phyloP scores from a whole-genome alignment of 2,329 filamentous ascomycete genomes.

The Penicillium polonicum region DNA sequence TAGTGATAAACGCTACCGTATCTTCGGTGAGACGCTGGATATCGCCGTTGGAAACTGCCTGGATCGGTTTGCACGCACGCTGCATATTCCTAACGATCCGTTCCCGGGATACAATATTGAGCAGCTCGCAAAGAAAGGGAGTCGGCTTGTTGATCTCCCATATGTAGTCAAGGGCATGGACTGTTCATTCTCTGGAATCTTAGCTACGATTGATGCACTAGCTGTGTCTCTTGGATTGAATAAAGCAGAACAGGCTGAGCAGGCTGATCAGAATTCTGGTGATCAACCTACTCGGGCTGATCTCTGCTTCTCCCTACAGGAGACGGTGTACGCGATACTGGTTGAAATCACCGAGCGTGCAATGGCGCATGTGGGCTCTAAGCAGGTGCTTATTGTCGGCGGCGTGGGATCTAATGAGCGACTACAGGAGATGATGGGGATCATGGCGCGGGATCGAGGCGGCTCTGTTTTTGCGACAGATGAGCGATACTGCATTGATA shows the following conservation, averaged over 20 bases:
- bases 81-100: slow-evolving; percentile 90
- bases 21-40: slow-evolving; percentile 96
- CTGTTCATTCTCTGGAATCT: slow-evolving; percentile 76
- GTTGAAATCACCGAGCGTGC: slow-evolving; percentile 98
- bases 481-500: slow-evolving; percentile 97
- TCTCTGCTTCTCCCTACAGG: slow-evolving; percentile 90
- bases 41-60: slow-evolving; percentile 98
- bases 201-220: slow-evolving; percentile 69
- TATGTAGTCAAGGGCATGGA: slow-evolving; percentile 99
- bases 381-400: slow-evolving; percentile 89
- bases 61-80: slow-evolving; percentile 75
- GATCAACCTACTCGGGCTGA: slow-evolving; percentile 67
- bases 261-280: slow-evolving; percentile 10
- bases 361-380: slow-evolving; percentile 93
- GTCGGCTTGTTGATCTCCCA: slow-evolving; percentile 76
- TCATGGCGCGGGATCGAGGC: slow-evolving; percentile 85
- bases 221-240: background rate
- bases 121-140: slow-evolving; percentile 76
- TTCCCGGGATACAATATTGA: slow-evolving; percentile 98
- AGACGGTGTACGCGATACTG: slow-evolving; percentile 94
- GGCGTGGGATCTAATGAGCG: slow-evolving; percentile 94
- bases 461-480: slow-evolving; percentile 93
- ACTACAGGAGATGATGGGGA: slow-evolving; percentile 96
- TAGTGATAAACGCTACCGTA: slow-evolving; percentile 52
- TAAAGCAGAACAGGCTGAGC: slow-evolving; percentile 33